Conservation (phyloP, 345 rosid genomes). For the Adansonia digitata region DNA sequence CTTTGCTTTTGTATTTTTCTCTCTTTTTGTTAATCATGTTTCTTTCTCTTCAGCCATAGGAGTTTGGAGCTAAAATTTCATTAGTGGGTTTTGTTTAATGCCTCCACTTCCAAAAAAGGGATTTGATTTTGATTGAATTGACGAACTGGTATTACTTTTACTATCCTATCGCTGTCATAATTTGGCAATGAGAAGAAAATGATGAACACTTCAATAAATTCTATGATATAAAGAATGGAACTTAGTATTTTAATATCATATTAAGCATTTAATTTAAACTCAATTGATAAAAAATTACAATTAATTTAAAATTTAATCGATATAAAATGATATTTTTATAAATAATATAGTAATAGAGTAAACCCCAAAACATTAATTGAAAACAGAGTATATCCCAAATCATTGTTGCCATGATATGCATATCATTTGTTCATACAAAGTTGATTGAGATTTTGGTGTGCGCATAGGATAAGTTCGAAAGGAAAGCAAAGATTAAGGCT, state of each 20-base stretch:
- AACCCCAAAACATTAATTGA: no score
- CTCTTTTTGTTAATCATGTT: not conserved
- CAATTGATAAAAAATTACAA: no score
- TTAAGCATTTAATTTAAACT: no score
- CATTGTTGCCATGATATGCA: not conserved
- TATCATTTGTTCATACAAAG: not conserved
- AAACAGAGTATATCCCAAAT: not conserved
- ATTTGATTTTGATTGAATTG: slow-evolving; percentile 6
- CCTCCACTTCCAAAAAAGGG: not conserved
- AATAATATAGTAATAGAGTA: no score
- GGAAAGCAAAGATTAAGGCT: not conserved
- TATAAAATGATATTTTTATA: no score
- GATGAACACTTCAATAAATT: no score
- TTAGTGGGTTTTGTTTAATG: not conserved
- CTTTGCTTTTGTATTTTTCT: not conserved
- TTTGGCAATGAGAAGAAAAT: slow-evolving; percentile 11
- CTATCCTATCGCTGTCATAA: not conserved
- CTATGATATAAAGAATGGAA: no score
- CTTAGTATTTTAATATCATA: no score
- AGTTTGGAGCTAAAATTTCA: not conserved
- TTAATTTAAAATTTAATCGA: no score
- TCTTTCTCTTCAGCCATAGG: slow-evolving; percentile 1
- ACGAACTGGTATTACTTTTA: not conserved
- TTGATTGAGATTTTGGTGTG: not conserved
- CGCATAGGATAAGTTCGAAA: not conserved